Percentiles rank a stretch among this genome's conserved stretches.
Conservation (phyloP, 2,329 filamentous ascomycete species). For the Aspergillus pseudoterreus region DNA sequence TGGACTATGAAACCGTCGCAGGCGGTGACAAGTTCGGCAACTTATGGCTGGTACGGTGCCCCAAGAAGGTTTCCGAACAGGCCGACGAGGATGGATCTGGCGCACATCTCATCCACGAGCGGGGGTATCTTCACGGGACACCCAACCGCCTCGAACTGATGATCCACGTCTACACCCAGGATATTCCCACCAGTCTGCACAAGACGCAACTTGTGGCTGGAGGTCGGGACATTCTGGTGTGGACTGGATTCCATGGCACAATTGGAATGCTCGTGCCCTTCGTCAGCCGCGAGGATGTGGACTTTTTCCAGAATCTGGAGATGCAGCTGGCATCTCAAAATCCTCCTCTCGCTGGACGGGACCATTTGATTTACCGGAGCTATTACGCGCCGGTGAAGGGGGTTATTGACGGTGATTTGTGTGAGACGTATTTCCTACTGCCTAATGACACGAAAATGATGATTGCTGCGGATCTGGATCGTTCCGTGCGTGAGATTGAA, state of each 20-base stretch:
- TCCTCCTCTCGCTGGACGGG: slow-evolving; percentile 80
- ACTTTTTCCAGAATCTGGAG: slow-evolving; percentile 96
- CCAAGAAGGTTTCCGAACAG: slow-evolving; percentile 78
- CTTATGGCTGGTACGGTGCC: slow-evolving; percentile 85
- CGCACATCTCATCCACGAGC: slow-evolving; percentile 84
- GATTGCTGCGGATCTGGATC: slow-evolving; percentile 89
- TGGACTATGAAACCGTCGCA: slow-evolving; percentile 93
- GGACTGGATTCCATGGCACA: slow-evolving; percentile 92
- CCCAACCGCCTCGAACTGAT: slow-evolving; percentile 80
- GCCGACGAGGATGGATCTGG: slow-evolving; percentile 90
- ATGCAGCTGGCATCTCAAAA: slow-evolving; percentile 83
- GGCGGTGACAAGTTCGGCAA: slow-evolving; percentile 98
- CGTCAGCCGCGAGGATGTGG: slow-evolving; percentile 83
- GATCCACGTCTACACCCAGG: slow-evolving; percentile 85
- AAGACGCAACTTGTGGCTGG: slow-evolving; percentile 88
- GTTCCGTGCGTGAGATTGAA: slow-evolving; percentile 89
- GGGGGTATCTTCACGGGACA: slow-evolving; percentile 84
- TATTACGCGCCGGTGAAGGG: slow-evolving; percentile 98
- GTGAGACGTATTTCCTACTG: slow-evolving; percentile 82
- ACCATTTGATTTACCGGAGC: slow-evolving; percentile 91
- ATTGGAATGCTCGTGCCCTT: slow-evolving; percentile 93
- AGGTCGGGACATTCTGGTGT: slow-evolving; percentile 85
- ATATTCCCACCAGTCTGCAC: slow-evolving; percentile 85
- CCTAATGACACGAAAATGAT: slow-evolving; percentile 87
- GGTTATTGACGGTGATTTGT: slow-evolving; percentile 93